Conservation (phyloP, 257 asterid genomes). For the Scutellaria barbata region DNA sequence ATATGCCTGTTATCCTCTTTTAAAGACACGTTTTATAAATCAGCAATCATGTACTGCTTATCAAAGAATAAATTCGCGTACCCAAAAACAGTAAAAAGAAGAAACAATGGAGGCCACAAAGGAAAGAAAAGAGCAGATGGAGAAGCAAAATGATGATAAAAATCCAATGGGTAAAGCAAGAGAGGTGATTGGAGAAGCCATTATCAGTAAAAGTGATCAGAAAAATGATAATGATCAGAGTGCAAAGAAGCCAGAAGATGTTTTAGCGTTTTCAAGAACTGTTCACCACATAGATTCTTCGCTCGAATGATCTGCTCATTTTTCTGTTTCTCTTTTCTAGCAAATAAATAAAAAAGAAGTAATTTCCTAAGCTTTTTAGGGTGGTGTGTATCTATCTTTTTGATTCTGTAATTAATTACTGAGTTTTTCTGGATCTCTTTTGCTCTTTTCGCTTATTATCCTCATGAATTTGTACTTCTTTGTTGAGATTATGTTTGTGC, state of each 20-base stretch:
- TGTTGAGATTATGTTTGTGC: no score
- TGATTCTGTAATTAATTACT: no score
- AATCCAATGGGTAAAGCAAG: slow-evolving; percentile 38
- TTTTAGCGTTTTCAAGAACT: slow-evolving; percentile 48
- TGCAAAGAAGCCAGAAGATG: slow-evolving; percentile 37
- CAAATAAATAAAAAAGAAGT: no score
- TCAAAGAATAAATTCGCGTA: background rate
- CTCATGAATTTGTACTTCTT: no score
- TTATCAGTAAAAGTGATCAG: slow-evolving; percentile 31
- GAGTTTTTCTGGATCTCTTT: no score
- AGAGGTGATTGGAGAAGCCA: slow-evolving; percentile 44
- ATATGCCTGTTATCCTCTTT: background rate
- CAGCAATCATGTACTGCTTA: background rate
- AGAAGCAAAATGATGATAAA: slow-evolving; percentile 10
- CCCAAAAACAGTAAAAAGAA: background rate
- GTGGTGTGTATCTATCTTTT: no score
- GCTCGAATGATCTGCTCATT: slow-evolving; percentile 31
- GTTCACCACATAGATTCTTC: slow-evolving; percentile 46
- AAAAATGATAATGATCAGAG: background rate
- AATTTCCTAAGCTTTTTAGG: no score
- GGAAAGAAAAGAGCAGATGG: slow-evolving; percentile 39
- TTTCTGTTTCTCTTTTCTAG: no score
- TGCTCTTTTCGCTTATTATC: no score
- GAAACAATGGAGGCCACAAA: slow-evolving; percentile 40
- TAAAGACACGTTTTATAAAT: slow-evolving; percentile 9